Evolutionary conservation across 2,329 filamentous ascomycete species (phyloP), one percentile per base, ranked within the genome.

Genomic region (Camillea tinctor): DNA sequence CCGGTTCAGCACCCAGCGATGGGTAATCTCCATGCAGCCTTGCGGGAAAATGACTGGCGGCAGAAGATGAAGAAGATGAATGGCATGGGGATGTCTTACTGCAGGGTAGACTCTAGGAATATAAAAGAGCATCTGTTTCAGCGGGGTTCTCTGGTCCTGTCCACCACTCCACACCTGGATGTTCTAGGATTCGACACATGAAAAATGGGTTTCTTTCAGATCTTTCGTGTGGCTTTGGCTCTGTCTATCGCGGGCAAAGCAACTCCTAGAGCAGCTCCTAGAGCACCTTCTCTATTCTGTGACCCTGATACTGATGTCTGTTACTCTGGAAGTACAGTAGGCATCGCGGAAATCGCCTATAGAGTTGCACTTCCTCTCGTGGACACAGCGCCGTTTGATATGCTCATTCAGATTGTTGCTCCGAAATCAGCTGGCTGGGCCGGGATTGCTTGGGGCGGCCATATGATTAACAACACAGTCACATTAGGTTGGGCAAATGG

Each of bases 391-490:
- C 67, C 68, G 15, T 71, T 71, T 48, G 69, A 71, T 30, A 54
- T 70, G 20, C 65, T 71, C 1, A 57, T 71, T 22, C 69, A 71
- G 60, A 54, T 71, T 1, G 65, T 68, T n/a, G 69, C 69, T 23
- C 68, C 69, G 4, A 66, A 65, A 51, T 44, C 58, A 6, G 67
- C 64, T 24, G 69, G 66, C 17, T 71, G 69, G 69, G 65, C 69
- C 1, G 69, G 66, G 3, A 30, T 71, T 13, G 68, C 68, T 23
- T 70, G 67, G 68, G 69, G 68, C 50, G 69, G 69, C 15, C 65
- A 67, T 24, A 71, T 71, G 69, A 21, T 63, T 13, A 66, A 68
- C 44, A 71, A 70, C 54, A 66, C 69, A 2, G 65, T 71, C 23
- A 63, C 65, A 1, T 30, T 71, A 5, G 66, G 60, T 8, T 71